These are phyloP conservation scores for Colletotrichum gigasporum DNA, from an alignment of 2,329 filamentous ascomycete species.

Conservation along the genomic window DNA sequence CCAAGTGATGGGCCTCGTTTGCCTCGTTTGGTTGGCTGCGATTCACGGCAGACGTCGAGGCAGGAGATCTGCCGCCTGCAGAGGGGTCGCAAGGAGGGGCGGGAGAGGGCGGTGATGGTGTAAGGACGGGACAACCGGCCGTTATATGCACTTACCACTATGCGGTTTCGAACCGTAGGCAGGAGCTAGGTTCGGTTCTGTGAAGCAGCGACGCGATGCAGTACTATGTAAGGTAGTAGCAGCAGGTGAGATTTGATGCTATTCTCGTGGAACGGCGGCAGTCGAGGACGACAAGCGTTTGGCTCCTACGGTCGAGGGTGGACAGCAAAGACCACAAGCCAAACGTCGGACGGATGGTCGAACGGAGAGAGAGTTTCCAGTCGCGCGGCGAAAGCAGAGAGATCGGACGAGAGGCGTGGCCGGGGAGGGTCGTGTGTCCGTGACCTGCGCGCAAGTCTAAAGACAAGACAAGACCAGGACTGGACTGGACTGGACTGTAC, in stretches of 20 bases:
- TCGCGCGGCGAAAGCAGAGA: slow-evolving; percentile 8
- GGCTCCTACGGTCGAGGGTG: background rate
- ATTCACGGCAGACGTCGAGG: slow-evolving; percentile 15
- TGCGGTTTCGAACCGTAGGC: background rate
- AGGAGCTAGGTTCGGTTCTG: too few species aligned
- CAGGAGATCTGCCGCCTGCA: slow-evolving; percentile 23
- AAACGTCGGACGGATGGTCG: slow-evolving; percentile 26
- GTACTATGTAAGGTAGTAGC: background rate
- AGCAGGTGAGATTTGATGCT: slow-evolving; percentile 3
- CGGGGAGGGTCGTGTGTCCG: slow-evolving; percentile 19
- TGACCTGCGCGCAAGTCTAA: slow-evolving; percentile 4
- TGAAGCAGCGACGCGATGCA: too few species aligned
- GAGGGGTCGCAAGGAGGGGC: slow-evolving; percentile 9
- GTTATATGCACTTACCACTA: slow-evolving; percentile 23
- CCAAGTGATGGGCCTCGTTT: background rate
- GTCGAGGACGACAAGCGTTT: background rate
- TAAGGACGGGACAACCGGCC: background rate
- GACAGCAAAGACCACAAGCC: slow-evolving; percentile 5
- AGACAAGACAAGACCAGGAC: background rate
- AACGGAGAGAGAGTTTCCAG: slow-evolving; percentile 16
- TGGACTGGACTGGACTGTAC: too few species aligned
- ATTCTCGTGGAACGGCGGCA: slow-evolving; percentile 16
- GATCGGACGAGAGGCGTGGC: slow-evolving; percentile 25
- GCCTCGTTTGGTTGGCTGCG: background rate
- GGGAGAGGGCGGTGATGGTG: background rate